phyloP scores from a whole-genome alignment of 495 filamentous ascomycete genomes.

The Penicillium pulvis region DNA sequence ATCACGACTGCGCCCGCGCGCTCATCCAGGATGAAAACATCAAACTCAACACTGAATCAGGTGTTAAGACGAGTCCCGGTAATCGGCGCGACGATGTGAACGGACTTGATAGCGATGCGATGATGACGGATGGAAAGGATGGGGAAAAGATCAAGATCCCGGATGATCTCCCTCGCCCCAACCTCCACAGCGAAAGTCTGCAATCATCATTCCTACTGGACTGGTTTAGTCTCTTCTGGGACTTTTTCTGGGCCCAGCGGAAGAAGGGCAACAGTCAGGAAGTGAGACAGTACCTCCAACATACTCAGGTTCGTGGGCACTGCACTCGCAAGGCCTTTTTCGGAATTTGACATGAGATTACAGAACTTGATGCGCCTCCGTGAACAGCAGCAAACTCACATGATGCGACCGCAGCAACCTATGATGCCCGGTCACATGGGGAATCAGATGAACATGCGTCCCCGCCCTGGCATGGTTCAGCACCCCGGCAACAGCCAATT shows the following conservation, averaged over 20 bases:
- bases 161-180: constrained; percentile 76
- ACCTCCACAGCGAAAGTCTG: constrained; percentile 59
- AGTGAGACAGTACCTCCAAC: constrained; percentile 70
- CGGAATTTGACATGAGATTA: constrained; percentile 21
- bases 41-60: constrained; percentile 59
- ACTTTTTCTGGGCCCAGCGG: constrained; percentile 81
- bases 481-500: constrained; percentile 51
- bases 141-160: constrained; percentile 70
- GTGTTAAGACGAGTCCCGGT: constrained; percentile 59
- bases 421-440: constrained; percentile 68
- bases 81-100: constrained; percentile 68
- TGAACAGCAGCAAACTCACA: constrained; percentile 62
- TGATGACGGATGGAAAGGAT: constrained; percentile 83
- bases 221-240: constrained; percentile 97
- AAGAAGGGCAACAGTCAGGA: constrained; percentile 56
- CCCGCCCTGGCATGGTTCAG: constrained; percentile 48
- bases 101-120: constrained; percentile 75
- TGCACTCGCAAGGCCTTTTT: constrained; percentile 1
- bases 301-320: constrained; percentile 70
- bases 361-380: constrained; percentile 46
- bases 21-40: constrained; percentile 57
- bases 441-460: constrained; percentile 44
- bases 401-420: constrained; percentile 72
- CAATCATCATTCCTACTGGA: constrained; percentile 85
- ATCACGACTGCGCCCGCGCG: constrained; percentile 77